phyloP scores from a whole-genome alignment of 2,329 filamentous ascomycete genomes.

The Zymoseptoria crescenta region DNA sequence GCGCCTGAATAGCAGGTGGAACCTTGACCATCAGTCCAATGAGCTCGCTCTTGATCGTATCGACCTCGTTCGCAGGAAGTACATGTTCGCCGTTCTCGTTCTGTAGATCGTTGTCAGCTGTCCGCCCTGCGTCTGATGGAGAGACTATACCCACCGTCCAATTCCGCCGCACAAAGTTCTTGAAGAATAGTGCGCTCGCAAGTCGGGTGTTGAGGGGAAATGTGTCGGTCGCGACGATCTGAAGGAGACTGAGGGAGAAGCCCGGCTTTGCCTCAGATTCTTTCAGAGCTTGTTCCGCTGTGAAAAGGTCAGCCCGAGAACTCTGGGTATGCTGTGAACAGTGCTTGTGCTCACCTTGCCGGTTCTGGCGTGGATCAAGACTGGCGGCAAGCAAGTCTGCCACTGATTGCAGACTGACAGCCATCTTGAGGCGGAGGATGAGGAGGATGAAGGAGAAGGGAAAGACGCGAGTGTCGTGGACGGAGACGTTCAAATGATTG shows the following conservation, averaged over 20 bases:
- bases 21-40: conserved; percentile 95
- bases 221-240: conserved; percentile 72
- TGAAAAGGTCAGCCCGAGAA: conserved; percentile 3
- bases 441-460: background rate
- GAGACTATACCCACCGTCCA: conserved; percentile 59
- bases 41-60: conserved; percentile 86
- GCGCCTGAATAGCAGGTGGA: conserved; percentile 77
- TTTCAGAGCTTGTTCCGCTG: conserved; percentile 76
- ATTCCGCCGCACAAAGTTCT: conserved; percentile 92
- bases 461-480: background rate
- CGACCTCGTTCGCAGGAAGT: conserved; percentile 72
- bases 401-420: conserved; percentile 54
- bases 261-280: conserved; percentile 72
- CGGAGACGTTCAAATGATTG: background rate
- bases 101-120: conserved; percentile 28
- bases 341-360: conserved; percentile 60
- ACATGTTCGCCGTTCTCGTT: conserved; percentile 94
- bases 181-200: conserved; percentile 87
- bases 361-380: conserved; percentile 77
- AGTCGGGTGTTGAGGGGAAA: conserved; percentile 73
- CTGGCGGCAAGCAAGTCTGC: conserved; percentile 85
- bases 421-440: conserved; percentile 39
- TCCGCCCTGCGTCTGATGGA: conserved; percentile 12
- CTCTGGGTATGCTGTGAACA: background rate
- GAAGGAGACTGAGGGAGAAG: conserved; percentile 78